Percentiles rank a stretch among this genome's conserved stretches.
These are phyloP conservation scores for Botrytis galanthina DNA, from an alignment of 2,329 filamentous ascomycete genomes.

Conservation along the genomic window DNA sequence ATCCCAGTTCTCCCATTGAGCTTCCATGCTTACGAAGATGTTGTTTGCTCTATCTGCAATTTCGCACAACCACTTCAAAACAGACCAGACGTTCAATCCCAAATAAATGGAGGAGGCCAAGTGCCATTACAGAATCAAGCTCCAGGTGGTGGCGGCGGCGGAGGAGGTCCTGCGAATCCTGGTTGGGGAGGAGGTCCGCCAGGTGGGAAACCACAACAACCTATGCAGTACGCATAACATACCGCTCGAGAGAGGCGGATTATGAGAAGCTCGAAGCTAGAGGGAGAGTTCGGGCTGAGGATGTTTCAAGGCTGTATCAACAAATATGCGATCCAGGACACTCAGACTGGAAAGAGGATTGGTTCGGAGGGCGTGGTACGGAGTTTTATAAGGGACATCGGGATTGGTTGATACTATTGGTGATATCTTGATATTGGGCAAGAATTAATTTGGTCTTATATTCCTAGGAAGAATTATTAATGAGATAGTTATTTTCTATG, in stretches of 20 bases:
- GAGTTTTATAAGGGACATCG: neutral
- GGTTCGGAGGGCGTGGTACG: neutral
- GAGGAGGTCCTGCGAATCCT: constrained; percentile 23
- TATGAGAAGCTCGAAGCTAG: too few species aligned
- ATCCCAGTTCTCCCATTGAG: constrained; percentile 71
- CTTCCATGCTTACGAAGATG: constrained; percentile 64
- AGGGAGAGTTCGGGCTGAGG: neutral
- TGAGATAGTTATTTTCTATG: neutral
- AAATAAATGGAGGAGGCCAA: constrained; percentile 31
- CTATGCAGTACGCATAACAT: constrained; percentile 37
- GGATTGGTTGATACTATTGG: neutral
- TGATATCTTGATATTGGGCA: neutral
- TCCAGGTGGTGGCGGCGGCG: constrained; percentile 16
- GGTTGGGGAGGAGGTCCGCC: constrained; percentile 34
- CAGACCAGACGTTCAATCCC: constrained; percentile 36
- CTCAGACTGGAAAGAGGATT: neutral
- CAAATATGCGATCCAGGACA: neutral
- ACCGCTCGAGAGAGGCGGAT: neutral
- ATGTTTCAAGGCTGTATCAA: neutral
- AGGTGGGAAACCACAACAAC: constrained; percentile 31
- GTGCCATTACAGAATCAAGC: constrained; percentile 32
- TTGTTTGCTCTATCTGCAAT: constrained; percentile 73
- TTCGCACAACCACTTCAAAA: constrained; percentile 65
- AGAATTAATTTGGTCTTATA: neutral
- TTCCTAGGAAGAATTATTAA: neutral